These are phyloP conservation scores for Penicillium polonicum DNA, from an alignment of 2,329 filamentous ascomycete genomes.

Conservation along the genomic window DNA sequence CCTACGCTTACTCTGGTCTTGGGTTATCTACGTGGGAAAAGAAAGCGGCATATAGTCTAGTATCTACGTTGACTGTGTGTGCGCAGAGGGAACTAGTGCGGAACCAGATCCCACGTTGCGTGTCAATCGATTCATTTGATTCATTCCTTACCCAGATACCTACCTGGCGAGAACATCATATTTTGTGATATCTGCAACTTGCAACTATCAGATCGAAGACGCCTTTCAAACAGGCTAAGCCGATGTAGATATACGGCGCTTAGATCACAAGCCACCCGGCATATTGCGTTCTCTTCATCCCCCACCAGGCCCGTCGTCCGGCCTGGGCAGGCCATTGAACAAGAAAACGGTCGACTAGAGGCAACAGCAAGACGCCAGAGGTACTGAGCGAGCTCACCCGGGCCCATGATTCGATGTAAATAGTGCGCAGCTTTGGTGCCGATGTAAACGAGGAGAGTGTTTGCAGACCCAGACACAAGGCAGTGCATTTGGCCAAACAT, in stretches of 20 bases:
- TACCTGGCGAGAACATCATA: neutral
- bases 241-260: neutral
- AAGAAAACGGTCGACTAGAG: slow-evolving; percentile 72
- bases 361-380: slow-evolving; percentile 73
- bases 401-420: slow-evolving; percentile 94
- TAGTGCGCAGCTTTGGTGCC: slow-evolving; percentile 57
- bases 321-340: slow-evolving; percentile 76
- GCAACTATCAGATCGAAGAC: neutral
- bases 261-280: slow-evolving; percentile 40
- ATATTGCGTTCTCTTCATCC: slow-evolving; percentile 41
- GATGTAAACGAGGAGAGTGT: neutral
- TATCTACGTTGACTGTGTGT: neutral
- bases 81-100: neutral
- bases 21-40: too few species aligned
- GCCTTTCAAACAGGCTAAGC: neutral
- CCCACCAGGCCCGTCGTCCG: slow-evolving; percentile 41
- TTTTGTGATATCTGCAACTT: neutral
- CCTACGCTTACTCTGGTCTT: too few species aligned
- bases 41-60: too few species aligned
- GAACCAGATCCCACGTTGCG: neutral
- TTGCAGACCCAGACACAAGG: slow-evolving; percentile 11
- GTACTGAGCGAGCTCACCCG: slow-evolving; percentile 78
- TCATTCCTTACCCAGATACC: neutral
- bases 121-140: neutral
- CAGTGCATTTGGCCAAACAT: slow-evolving; percentile 12